These are phyloP conservation scores for Lipomyces chichibuensis DNA, from an alignment of 805 yeast genomes.

Conservation along the genomic window DNA sequence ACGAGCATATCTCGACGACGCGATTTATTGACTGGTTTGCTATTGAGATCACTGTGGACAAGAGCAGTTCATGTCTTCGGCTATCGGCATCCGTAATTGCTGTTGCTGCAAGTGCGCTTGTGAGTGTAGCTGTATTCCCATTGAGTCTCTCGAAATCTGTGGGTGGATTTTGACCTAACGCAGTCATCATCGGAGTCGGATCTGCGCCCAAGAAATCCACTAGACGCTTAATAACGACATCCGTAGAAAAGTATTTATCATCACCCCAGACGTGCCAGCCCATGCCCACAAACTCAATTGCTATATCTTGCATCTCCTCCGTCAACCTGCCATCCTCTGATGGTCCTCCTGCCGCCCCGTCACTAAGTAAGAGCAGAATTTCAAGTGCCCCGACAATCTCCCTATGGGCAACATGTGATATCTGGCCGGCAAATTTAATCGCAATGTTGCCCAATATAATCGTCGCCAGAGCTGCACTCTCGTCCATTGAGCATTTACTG, in stretches of 20 bases:
- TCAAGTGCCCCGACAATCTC: slow-evolving; percentile 28
- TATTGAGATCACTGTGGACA: slow-evolving; percentile 11
- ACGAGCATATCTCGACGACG: slow-evolving; percentile 26
- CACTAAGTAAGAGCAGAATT: slow-evolving; percentile 10
- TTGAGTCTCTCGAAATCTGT: not conserved
- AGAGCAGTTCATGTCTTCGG: slow-evolving; percentile 26
- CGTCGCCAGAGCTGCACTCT: slow-evolving; percentile 21
- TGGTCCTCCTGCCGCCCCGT: slow-evolving; percentile 2
- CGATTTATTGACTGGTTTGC: slow-evolving; percentile 25
- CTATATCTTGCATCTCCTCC: slow-evolving; percentile 24
- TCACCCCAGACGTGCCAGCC: slow-evolving; percentile 35
- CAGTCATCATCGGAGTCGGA: slow-evolving; percentile 10
- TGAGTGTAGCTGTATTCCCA: not conserved
- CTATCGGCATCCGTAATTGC: slow-evolving; percentile 2
- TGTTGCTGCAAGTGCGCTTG: not conserved
- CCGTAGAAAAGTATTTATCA: slow-evolving; percentile 19
- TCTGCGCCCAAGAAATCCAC: slow-evolving; percentile 26
- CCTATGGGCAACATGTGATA: slow-evolving; percentile 24
- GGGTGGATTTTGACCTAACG: slow-evolving; percentile 1
- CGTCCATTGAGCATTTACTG: slow-evolving; percentile 17
- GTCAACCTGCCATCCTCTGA: slow-evolving; percentile 14
- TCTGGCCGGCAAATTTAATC: slow-evolving; percentile 13
- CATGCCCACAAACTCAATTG: slow-evolving; percentile 30
- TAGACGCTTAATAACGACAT: slow-evolving; percentile 10
- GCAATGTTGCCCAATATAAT: slow-evolving; percentile 31